A percentile compares a stretch with the other conserved stretches of the same genome.
Evolutionary conservation across 2,329 filamentous ascomycete genomes (phyloP).

Genomic region (Neodidymelliopsis sp.): DNA sequence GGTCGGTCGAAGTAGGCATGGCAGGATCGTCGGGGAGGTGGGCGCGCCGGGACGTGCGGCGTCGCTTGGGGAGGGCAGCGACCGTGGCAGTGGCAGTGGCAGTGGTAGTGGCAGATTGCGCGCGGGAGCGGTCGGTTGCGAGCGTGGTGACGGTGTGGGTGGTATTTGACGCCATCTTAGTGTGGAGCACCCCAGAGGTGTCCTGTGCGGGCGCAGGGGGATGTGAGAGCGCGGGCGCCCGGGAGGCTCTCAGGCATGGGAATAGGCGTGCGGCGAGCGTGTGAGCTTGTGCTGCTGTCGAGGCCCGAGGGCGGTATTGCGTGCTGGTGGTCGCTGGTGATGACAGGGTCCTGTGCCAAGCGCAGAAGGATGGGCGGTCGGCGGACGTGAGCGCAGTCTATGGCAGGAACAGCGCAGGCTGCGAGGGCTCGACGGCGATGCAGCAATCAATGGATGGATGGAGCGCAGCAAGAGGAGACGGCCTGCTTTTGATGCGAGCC

Average conservation of each 20-base stretch:
- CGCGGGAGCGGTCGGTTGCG: slow-evolving; percentile 34
- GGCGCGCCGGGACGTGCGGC: slow-evolving; percentile 41
- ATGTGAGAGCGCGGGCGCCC: slow-evolving; percentile 15
- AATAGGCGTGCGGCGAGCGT: too few species aligned
- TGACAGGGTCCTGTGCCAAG: slow-evolving; percentile 22
- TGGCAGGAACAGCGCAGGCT: not conserved
- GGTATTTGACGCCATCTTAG: slow-evolving; percentile 39
- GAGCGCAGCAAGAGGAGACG: not conserved
- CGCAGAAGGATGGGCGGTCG: not conserved
- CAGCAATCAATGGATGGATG: not conserved
- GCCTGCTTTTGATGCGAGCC: slow-evolving; percentile 11
- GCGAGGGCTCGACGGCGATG: too few species aligned
- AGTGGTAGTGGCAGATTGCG: slow-evolving; percentile 18
- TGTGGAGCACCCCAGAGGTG: slow-evolving; percentile 12
- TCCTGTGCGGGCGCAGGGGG: slow-evolving; percentile 18
- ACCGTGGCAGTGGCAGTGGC: too few species aligned
- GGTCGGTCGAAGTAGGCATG: slow-evolving; percentile 28
- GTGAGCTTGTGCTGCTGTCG: slow-evolving; percentile 25
- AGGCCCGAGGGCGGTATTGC: slow-evolving; percentile 28
- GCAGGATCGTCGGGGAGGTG: slow-evolving; percentile 26
- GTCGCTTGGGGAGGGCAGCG: slow-evolving; percentile 29
- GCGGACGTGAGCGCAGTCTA: slow-evolving; percentile 13
- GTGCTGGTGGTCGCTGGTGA: slow-evolving; percentile 25
- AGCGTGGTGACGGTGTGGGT: slow-evolving; percentile 32
- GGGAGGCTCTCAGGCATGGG: slow-evolving; percentile 22